Base-by-base conservation (phyloP, 805 yeast genomes). In the Pichia phayaonensis region DNA sequence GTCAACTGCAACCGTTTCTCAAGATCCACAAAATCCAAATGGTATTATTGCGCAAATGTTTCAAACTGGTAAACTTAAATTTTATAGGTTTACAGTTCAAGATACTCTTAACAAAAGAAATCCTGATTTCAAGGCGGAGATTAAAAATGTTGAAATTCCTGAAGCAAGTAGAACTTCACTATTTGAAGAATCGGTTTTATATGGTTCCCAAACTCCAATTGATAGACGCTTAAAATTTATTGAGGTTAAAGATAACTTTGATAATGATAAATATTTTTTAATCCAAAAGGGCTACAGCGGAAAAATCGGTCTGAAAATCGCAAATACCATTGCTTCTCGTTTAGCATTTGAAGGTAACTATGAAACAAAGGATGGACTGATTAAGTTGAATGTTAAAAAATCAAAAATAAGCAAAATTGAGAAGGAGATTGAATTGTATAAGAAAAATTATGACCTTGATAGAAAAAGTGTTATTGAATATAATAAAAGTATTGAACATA, bases 61-160 rank as follows among this genome's bases (percentile, higher is more conserved):
- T 11, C 50, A 56, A 22, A 81, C 80, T 52, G 95, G 95, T 0
- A 81, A 89, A 55, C 72, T 75, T 51, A 84, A 86, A 59, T 86
- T 80, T 56, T 86, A 79, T 64, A 71, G 95, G 40, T 81, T 55
- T 26, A 44, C 49, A 18, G 45, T 54, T 6, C 54, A 48, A 26
- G 42, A 53, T 10, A 42, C 51, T 22, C 48, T 52, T 22, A 47
- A 53, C 20, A 44, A 21, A 41, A 24, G 26, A 12, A 44, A 48
- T 44, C 11, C 22, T 15, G 40, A 24, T 12, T 20, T 16, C 31
- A 13, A 39, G 11, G 39, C 23, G 2, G 42, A 18, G 18, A 10
- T 38, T 10, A 18, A 40, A 18, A 18, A 34, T 12, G 18, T 46
- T 36, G 42, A 51, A n/a, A 44, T 22, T 26, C 3, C 11, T 16